Evolutionary conservation across 1,284 basidiomycete species (phyloP), one percentile per base, ranked within the genome.

Genomic region (Cutaneotrichosporon sp.): DNA sequence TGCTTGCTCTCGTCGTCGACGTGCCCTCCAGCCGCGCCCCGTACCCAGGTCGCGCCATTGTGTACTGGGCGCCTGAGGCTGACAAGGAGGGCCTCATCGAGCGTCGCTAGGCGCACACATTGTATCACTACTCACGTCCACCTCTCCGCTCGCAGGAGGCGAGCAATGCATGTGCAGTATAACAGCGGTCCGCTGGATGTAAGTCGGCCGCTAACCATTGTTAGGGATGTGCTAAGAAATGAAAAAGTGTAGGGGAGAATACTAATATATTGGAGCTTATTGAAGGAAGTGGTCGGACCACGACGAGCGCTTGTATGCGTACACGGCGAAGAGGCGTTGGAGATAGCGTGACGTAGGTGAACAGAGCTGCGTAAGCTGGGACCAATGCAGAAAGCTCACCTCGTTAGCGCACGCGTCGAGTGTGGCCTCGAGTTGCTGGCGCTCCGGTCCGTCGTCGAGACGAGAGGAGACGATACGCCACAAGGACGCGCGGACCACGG

Each of bases 1-100:
- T 81, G 31, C 69, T 81, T 5, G 72, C 77, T 7, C 72, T 81
- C 18, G 71, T 76, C 14, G 76, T 79, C 34, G 80, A 81, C 59
- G 69, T 80, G 5, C 80, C 80, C 6, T 70, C 69, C 0, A 71
- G 72, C 2, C 58, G 66, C 34, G 77, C 72, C 9, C 58, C 73
- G 14, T 72, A 78, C 50, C 76, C 76, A 2, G 71, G 74, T 30
- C 69, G 77, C 61, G 77, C 77, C 4, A 73, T 78, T 9, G 72
- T 81, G 18, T 78, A 69, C 66, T 76, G 75, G 72, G 71, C 72
- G 18, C 73, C 76, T 5, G 75, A 76, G 56, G 78, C 78, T 11
- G 73, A 77, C 52, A 63, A 66, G 2, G 80, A 81, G 60, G 76
- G 78, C 4, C 64, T 81, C 30, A 56, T 78, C 30, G 66, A 67